Evolutionary conservation across 495 filamentous ascomycete species (phyloP), one percentile per base, ranked within the genome.

Genomic region (Recurvomyces mirabilis): DNA sequence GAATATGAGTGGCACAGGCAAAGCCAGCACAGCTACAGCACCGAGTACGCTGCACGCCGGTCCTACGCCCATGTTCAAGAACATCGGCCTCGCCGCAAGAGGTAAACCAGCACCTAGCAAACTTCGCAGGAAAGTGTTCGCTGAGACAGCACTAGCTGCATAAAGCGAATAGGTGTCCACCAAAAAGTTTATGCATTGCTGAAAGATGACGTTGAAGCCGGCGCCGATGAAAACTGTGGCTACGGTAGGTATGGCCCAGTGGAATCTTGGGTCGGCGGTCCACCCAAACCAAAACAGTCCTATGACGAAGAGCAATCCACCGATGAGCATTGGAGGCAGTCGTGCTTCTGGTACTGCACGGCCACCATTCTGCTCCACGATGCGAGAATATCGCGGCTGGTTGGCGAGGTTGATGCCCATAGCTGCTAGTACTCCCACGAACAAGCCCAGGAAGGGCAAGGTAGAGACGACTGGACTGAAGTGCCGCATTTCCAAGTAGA

Each of bases 391-490:
- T 23, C 46, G 46, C 11, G 51, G 47, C 43, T 60, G 52, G 40
- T 57, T 55, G 14, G 43, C 54, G 6, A 59, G 46, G 38, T 57
- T 57, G 38, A 58, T 50, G 33, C 12, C 29, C 5, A 56, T 28
- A 1, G 51, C 54, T 24, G 6, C 61, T 3, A 68, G 36, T 18
- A 64, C 43, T 1, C 74, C 49, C 11, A 78, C 52, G 1, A 70
- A 71, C 14, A 70, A 57, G 0, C 70, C 72, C 0, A 80, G 60
- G 49, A 72, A 78, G 3, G 69, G 59, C 1, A 80, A 59, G 57
- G 59, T 54, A 47, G 68, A 26, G 37, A 48, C 24, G 43, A 73
- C 28, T 56, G 64, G 7, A 48, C 59, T 33, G 69, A 74, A 38
- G 52, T 47, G 10, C 65, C 75, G 32, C 47, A 65, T 43, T 70